These are phyloP conservation scores for Syzygium malaccense DNA, from an alignment of 441 rosid species.

Conservation along the genomic window DNA sequence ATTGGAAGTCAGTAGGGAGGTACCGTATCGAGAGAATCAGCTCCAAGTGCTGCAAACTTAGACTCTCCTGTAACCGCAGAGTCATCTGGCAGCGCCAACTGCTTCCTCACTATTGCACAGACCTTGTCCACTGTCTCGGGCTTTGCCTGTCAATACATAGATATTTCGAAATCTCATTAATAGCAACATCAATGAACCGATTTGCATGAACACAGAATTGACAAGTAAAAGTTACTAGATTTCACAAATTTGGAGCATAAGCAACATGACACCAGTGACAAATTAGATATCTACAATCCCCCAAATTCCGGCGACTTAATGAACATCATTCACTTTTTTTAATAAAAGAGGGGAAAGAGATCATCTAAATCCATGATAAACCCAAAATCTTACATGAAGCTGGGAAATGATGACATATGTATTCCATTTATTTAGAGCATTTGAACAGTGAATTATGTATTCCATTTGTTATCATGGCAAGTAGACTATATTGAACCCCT, in stretches of 20 bases:
- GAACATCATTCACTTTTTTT: background rate
- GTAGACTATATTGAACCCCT: background rate
- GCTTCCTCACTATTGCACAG: constrained; percentile 41
- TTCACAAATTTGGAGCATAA: background rate
- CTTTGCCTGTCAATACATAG: constrained; percentile 21
- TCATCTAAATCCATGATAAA: background rate
- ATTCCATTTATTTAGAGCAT: background rate
- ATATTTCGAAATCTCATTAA: background rate
- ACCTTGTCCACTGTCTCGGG: constrained; percentile 34
- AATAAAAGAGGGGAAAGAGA: background rate
- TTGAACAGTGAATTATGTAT: background rate
- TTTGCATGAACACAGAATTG: background rate
- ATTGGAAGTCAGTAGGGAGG: background rate
- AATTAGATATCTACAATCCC: background rate
- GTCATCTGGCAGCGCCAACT: constrained; percentile 31
- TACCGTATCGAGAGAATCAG: constrained; percentile 50
- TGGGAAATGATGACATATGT: background rate
- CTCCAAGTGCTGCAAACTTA: constrained; percentile 38
- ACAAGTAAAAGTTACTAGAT: background rate
- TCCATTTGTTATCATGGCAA: background rate
- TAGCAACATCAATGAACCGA: background rate
- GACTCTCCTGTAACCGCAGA: constrained; percentile 32
- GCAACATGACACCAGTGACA: background rate
- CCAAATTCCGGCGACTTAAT: background rate
- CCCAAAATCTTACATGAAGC: background rate